A percentile compares a stretch with the other conserved stretches of the same genome.
Conservation (phyloP, 306 rosid genomes). For the Prunus salicina region DNA sequence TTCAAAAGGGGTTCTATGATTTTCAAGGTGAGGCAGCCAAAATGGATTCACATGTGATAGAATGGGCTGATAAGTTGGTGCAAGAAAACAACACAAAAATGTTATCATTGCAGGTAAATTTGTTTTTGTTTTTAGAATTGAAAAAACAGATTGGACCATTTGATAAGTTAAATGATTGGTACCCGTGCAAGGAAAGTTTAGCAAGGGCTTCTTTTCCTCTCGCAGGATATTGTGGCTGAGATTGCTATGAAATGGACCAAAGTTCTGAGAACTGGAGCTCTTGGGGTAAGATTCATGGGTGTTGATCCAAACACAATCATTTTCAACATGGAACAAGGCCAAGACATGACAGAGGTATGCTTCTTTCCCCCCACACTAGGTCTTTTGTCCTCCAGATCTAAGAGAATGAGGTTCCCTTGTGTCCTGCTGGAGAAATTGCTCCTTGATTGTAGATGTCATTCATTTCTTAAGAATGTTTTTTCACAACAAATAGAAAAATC, state of each 20-base stretch:
- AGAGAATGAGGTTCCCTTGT: not conserved
- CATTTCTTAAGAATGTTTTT: not conserved
- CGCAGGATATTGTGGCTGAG: conserved; percentile 67
- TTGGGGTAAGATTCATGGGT: conserved; percentile 67
- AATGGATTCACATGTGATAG: no score
- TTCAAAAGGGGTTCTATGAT: no score
- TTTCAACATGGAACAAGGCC: conserved; percentile 76
- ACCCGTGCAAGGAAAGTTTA: not conserved
- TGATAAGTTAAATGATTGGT: no score
- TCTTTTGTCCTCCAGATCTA: not conserved
- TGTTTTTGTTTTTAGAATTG: no score
- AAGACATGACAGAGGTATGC: conserved; percentile 67
- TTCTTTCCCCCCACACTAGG: not conserved
- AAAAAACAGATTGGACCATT: no score
- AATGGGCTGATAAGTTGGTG: no score
- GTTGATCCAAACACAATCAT: conserved; percentile 80
- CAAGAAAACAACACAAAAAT: no score
- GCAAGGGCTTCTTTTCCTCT: conserved; percentile 4
- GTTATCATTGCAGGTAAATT: no score
- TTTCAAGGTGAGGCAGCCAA: no score
- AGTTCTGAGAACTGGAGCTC: conserved; percentile 70
- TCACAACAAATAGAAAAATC: not conserved
- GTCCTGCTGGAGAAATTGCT: not conserved
- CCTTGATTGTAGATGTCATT: not conserved
- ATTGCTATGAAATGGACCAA: conserved; percentile 84